phyloP scores from a whole-genome alignment of 352 stramenopile species.

The Phytophthora fragariae region DNA sequence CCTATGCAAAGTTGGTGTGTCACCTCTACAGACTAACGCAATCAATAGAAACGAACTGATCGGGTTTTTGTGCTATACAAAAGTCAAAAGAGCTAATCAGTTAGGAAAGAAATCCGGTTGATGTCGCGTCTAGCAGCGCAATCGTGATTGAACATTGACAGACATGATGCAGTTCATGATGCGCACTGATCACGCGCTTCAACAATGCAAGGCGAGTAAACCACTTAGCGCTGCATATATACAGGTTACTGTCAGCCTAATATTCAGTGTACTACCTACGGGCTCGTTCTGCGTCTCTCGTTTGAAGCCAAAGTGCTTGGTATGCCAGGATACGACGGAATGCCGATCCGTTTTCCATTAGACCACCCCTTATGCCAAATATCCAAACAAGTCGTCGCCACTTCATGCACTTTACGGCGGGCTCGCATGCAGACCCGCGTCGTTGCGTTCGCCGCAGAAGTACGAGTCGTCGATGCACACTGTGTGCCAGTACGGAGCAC shows the following conservation, averaged over 20 bases:
- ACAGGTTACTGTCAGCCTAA: background rate
- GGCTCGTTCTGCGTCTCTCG: background rate
- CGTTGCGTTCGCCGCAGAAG: constrained; percentile 1
- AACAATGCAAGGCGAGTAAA: background rate
- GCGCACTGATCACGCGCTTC: background rate
- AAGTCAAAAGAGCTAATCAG: background rate
- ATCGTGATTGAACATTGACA: background rate
- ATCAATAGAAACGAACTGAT: background rate
- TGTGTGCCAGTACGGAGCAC: background rate
- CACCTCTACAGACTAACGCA: too few relatives aligned
- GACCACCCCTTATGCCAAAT: constrained; percentile 12
- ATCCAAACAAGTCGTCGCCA: constrained; percentile 10
- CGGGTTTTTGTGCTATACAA: background rate
- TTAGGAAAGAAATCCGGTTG: background rate
- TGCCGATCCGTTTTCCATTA: constrained; percentile 2
- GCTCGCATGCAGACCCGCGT: background rate
- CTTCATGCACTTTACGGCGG: background rate
- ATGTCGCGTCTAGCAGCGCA: background rate
- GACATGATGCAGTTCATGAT: background rate
- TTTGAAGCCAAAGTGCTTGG: background rate
- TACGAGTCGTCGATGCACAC: background rate
- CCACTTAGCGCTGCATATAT: background rate
- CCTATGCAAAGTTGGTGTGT: too few relatives aligned
- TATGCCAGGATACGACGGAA: background rate
- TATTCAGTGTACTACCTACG: background rate